Percentiles rank a stretch among this genome's conserved stretches.
Conservation (phyloP, 2,329 filamentous ascomycete genomes). For the Karstenula rhodostoma region DNA sequence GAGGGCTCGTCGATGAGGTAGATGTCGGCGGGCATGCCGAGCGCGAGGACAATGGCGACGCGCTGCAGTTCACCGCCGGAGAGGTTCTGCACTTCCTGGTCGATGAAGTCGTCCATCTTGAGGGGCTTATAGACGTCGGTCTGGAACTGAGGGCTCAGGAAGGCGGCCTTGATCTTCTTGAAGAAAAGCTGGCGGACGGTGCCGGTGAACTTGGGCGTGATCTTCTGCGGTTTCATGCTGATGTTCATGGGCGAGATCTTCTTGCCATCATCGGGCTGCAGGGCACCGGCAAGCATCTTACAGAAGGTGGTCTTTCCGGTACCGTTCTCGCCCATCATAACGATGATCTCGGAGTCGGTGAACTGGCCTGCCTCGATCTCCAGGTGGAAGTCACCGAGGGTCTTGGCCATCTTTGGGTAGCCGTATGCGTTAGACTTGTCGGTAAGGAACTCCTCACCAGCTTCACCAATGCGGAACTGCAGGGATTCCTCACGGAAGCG, state of each 20-base stretch:
- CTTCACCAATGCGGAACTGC: constrained; percentile 92
- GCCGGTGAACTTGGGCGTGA: constrained; percentile 96
- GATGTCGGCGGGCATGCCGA: constrained; percentile 95
- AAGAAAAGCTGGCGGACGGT: constrained; percentile 98
- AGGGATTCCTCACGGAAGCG: constrained; percentile 97
- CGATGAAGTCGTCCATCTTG: constrained; percentile 98
- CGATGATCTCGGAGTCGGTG: constrained; percentile 97
- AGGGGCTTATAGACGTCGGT: constrained; percentile 99
- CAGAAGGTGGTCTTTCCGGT: constrained; percentile 99
- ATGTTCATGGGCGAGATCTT: constrained; percentile 94
- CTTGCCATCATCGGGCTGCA: constrained; percentile 84
- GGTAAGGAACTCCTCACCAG: constrained; percentile 83
- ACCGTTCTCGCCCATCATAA: constrained; percentile 99
- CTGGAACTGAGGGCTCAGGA: constrained; percentile 97
- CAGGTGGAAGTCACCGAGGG: constrained; percentile 86
- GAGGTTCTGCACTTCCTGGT: constrained; percentile 98
- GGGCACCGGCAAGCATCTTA: constrained; percentile 89
- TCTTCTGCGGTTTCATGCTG: constrained; percentile 99
- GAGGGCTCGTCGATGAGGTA: constrained; percentile 95
- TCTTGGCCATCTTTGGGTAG: constrained; percentile 94
- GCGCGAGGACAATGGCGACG: constrained; percentile 96
- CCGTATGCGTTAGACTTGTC: constrained; percentile 86
- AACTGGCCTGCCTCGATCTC: constrained; percentile 83
- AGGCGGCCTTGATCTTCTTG: constrained; percentile 98
- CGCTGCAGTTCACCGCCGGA: constrained; percentile 99